These are phyloP conservation scores for Fraxinus platypoda DNA, from an alignment of 305 asterid species.

Conservation along the genomic window DNA sequence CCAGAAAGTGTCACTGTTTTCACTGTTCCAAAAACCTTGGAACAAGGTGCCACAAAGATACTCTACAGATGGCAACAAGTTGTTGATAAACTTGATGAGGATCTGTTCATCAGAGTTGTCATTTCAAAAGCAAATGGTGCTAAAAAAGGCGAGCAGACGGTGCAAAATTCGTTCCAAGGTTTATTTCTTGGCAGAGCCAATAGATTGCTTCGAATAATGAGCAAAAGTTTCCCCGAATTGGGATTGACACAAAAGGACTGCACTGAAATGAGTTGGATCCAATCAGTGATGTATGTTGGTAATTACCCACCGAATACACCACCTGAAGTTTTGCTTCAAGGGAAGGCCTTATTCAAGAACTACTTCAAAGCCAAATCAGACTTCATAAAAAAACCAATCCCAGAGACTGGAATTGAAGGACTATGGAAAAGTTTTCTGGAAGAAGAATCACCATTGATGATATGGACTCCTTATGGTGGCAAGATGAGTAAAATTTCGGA, in stretches of 20 bases:
- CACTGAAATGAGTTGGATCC: constrained; percentile 66
- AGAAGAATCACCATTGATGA: constrained; percentile 39
- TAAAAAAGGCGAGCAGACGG: constrained; percentile 41
- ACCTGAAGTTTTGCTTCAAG: constrained; percentile 61
- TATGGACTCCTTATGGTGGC: constrained; percentile 65
- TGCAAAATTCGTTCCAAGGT: constrained; percentile 51
- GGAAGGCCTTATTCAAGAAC: constrained; percentile 64
- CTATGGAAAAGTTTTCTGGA: constrained; percentile 43
- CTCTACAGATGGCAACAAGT: constrained; percentile 65
- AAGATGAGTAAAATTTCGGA: constrained; percentile 59
- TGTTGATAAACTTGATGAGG: constrained; percentile 56
- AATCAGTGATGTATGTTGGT: constrained; percentile 57
- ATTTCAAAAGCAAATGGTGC: constrained; percentile 29
- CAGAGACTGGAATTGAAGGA: constrained; percentile 62
- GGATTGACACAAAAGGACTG: constrained; percentile 57
- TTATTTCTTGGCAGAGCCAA: constrained; percentile 48
- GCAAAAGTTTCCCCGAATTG: constrained; percentile 50
- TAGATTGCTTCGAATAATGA: constrained; percentile 46
- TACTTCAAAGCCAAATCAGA: constrained; percentile 77
- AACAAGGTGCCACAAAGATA: constrained; percentile 51
- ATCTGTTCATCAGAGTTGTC: constrained; percentile 63
- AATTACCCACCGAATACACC: constrained; percentile 56
- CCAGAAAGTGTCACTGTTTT: constrained; percentile 65
- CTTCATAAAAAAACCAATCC: constrained; percentile 47
- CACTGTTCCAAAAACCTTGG: constrained; percentile 57